A percentile compares a stretch with the other conserved stretches of the same genome.
Evolutionary conservation across 805 yeast species (phyloP).

Genomic region (Metahyphopichia silvanorum): DNA sequence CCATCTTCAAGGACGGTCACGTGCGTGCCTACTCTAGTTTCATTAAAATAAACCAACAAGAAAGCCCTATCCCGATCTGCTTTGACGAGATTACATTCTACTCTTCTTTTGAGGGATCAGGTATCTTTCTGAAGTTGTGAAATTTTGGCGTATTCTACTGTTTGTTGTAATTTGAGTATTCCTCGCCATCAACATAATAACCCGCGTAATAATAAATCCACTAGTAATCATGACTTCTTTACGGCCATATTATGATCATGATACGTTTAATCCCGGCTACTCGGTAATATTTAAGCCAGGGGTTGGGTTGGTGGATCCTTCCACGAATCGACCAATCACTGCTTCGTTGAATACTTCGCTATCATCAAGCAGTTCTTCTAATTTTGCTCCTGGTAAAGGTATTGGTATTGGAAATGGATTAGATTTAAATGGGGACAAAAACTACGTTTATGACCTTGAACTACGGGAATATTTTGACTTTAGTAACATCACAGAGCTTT

Average conservation of each 20-base stretch:
- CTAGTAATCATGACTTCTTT: slow-evolving; percentile 20
- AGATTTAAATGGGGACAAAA: slow-evolving; percentile 22
- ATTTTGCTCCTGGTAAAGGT: slow-evolving; percentile 7
- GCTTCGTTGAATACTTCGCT: slow-evolving; percentile 19
- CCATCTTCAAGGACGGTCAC: no score
- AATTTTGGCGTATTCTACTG: no score
- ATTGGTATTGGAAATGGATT: background rate
- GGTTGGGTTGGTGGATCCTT: slow-evolving; percentile 54
- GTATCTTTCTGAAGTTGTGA: no score
- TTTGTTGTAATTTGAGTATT: no score
- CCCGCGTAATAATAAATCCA: no score
- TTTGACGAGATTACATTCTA: no score
- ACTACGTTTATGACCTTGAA: slow-evolving; percentile 56
- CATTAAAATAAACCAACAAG: no score
- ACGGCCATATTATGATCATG: slow-evolving; percentile 74
- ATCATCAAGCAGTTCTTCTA: slow-evolving; percentile 7
- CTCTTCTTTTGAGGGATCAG: no score
- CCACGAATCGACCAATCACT: slow-evolving; percentile 32
- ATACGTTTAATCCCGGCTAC: slow-evolving; percentile 62
- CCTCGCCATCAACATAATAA: no score
- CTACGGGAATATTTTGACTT: slow-evolving; percentile 63
- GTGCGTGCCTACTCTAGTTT: no score
- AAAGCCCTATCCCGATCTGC: no score
- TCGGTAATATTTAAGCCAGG: slow-evolving; percentile 59
- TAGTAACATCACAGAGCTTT: slow-evolving; percentile 52